Evolutionary conservation across 768 basidiomycete species (phyloP), one percentile per base, ranked within the genome.

Genomic region (Lentinula boryana): DNA sequence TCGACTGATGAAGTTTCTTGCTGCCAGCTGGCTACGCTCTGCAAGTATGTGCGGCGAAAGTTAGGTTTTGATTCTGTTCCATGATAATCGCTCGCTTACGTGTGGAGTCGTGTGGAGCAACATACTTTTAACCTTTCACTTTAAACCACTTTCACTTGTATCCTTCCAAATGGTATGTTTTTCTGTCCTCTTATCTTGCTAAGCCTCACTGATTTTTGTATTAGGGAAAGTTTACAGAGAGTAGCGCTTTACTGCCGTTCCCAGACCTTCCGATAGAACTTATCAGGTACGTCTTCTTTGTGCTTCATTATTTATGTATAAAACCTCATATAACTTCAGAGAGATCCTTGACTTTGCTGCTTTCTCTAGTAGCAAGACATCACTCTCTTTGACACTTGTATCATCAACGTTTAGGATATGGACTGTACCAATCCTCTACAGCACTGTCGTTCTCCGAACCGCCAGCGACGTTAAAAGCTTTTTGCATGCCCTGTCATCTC

Each of bases 211-310:
- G 46, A 48, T 48, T 10, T 48, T 12, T 48, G 78, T 77, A 32
- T 76, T 78, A 38, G 80, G 78, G 57, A 70, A 76, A 56, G 71
- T 76, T 63, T 82, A 81, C 1, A 82, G 32, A 51, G 16, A 33
- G 15, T 27, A 32, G 12, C 73, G 56, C 49, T 9, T 18, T 53
- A 31, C 15, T 35, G 15, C 49, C 61, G 9, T 60, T 62, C 27
- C 53, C 63, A 21, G 35, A 48, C 21, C 46, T 76, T 27, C 76
- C 75, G 5, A 52, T 65, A 50, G 76, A 78, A 61, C 67, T 76
- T 48, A 49, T 78, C 16, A 69, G 72, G 23, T 41, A 13, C 10
- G 36, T 43, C 40, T 31, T 56, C 23, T 27, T 40, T 10, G 15
- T 55, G 15, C n/a, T 21, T 40, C n/a, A 23, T 38, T 8, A 9